Evolutionary conservation across 2,329 filamentous ascomycete species (phyloP).

Genomic region (Neofusicoccum ribis): DNA sequence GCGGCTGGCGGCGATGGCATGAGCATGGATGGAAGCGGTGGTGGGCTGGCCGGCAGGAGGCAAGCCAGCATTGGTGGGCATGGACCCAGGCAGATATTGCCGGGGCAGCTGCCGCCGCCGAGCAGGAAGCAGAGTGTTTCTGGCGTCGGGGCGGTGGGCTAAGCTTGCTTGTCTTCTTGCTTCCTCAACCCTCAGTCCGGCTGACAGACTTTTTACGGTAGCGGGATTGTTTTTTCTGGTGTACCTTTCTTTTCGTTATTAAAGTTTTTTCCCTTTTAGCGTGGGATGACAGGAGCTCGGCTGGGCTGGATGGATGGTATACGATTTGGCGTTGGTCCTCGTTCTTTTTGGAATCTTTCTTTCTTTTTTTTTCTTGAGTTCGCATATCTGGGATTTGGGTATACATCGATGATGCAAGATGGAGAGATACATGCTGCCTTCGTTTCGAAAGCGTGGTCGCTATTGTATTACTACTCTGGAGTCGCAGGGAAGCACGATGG

Average conservation of each 20-base stretch:
- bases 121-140: slow-evolving; percentile 14
- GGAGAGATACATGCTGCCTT: no score
- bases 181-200: neutral
- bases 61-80: slow-evolving; percentile 33
- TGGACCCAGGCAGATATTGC: slow-evolving; percentile 38
- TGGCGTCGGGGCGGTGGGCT: neutral
- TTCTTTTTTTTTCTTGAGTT: no score
- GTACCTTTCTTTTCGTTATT: no score
- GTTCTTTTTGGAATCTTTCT: no score
- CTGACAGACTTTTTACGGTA: no score
- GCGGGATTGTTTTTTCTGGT: no score
- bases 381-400: no score
- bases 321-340: no score
- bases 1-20: slow-evolving; percentile 27
- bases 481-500: neutral
- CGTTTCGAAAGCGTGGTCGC: no score
- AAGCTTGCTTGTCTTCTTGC: neutral
- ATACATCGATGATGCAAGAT: no score
- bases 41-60: slow-evolving; percentile 30
- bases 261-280: neutral
- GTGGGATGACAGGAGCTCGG: neutral
- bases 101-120: slow-evolving; percentile 37
- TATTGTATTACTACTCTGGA: neutral
- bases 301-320: neutral
- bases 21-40: slow-evolving; percentile 34